These are phyloP conservation scores for Aspergillus quadricinctus DNA, from an alignment of 2,329 filamentous ascomycete species.

Conservation along the genomic window DNA sequence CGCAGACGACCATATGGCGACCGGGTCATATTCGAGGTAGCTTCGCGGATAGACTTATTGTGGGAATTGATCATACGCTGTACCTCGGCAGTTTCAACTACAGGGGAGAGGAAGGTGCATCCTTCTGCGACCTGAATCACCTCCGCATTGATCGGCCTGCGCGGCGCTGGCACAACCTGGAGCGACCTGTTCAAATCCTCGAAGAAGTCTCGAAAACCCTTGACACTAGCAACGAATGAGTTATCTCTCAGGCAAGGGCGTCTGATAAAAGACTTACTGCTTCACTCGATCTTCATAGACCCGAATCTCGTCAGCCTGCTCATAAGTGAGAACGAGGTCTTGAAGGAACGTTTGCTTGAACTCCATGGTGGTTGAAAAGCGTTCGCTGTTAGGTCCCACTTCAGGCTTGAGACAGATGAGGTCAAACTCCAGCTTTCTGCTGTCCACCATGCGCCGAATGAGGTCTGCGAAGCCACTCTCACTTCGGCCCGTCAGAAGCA, in stretches of 20 bases:
- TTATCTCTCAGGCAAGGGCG: not conserved
- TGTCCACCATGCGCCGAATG: slow-evolving; percentile 72
- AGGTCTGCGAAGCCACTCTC: slow-evolving; percentile 74
- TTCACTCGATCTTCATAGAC: slow-evolving; percentile 62
- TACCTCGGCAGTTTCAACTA: slow-evolving; percentile 74
- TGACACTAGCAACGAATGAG: slow-evolving; percentile 49
- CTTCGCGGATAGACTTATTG: slow-evolving; percentile 50
- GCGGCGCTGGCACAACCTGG: slow-evolving; percentile 39
- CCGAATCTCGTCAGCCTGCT: slow-evolving; percentile 71
- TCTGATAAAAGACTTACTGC: slow-evolving; percentile 41
- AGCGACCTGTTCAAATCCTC: slow-evolving; percentile 66
- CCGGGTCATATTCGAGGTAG: slow-evolving; percentile 33
- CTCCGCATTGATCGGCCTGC: slow-evolving; percentile 67
- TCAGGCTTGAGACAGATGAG: slow-evolving; percentile 83
- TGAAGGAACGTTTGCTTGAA: slow-evolving; percentile 88
- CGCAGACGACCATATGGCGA: slow-evolving; percentile 51
- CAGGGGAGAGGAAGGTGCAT: slow-evolving; percentile 68
- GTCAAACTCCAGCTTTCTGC: slow-evolving; percentile 80
- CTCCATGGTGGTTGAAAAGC: slow-evolving; percentile 75
- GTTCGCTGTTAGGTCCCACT: slow-evolving; percentile 73
- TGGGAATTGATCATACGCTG: slow-evolving; percentile 87
- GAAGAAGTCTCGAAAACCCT: slow-evolving; percentile 82
- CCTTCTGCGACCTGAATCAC: slow-evolving; percentile 82
- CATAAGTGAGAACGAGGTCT: slow-evolving; percentile 81
- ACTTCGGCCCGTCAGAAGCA: slow-evolving; percentile 81